These are phyloP conservation scores for Aureobasidium melanogenum DNA, from an alignment of 2,329 filamentous ascomycete species.

Conservation along the genomic window DNA sequence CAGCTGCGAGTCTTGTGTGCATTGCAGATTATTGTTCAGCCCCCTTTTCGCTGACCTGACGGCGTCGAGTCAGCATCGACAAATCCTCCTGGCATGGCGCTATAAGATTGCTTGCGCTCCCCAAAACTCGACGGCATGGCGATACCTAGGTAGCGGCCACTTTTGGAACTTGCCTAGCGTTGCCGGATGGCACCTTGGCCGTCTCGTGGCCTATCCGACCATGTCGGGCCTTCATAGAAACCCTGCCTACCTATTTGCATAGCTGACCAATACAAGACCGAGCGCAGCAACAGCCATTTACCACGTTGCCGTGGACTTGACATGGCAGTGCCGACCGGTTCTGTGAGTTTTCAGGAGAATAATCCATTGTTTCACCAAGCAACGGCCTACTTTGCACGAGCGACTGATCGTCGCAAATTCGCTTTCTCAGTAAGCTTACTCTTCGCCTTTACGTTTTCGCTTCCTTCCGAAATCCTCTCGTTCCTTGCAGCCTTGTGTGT, in stretches of 20 bases:
- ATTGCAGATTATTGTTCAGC: background rate
- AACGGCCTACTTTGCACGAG: background rate
- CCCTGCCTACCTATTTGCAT: slow-evolving; percentile 2
- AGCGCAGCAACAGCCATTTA: background rate
- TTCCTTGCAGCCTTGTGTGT: background rate
- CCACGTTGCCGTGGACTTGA: background rate
- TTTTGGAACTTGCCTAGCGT: background rate
- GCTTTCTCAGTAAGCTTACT: slow-evolving; percentile 1
- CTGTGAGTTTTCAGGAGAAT: slow-evolving; percentile 7
- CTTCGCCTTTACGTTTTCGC: background rate
- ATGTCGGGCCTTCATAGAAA: slow-evolving; percentile 7
- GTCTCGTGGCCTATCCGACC: slow-evolving; percentile 3
- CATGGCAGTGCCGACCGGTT: background rate
- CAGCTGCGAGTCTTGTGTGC: background rate
- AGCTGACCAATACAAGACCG: slow-evolving; percentile 4
- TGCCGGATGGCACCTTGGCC: slow-evolving; percentile 7
- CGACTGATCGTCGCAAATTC: slow-evolving; percentile 8
- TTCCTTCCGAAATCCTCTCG: background rate
- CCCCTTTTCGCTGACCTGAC: background rate
- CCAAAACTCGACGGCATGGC: background rate
- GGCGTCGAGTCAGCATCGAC: background rate
- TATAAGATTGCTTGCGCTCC: background rate
- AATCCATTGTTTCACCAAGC: slow-evolving; percentile 11
- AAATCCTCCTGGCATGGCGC: background rate
- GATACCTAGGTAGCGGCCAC: background rate